Evolutionary conservation across 345 rosid genomes (phyloP).

Genomic region (Acer saccharum): DNA sequence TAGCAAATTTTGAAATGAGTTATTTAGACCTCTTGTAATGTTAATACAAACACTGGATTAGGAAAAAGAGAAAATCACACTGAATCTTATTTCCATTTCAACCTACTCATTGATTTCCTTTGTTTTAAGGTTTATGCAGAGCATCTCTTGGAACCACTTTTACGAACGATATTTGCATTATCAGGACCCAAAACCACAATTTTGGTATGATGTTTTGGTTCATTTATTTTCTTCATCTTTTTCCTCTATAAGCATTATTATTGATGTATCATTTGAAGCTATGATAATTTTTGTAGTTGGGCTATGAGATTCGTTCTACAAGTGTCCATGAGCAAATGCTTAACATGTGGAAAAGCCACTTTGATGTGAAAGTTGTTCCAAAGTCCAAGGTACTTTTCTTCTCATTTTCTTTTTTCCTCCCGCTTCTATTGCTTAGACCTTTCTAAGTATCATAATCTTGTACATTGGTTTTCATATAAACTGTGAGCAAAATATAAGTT

Average conservation of each 20-base stretch:
- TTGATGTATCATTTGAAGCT: slow-evolving; percentile 3
- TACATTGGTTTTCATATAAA: neutral
- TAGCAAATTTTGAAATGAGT: too few species aligned
- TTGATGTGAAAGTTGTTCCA: slow-evolving; percentile 76
- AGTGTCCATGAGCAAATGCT: slow-evolving; percentile 87
- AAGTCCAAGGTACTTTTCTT: slow-evolving; percentile 56
- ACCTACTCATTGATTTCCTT: slow-evolving; percentile 25
- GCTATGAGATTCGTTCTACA: slow-evolving; percentile 90
- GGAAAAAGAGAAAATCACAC: neutral
- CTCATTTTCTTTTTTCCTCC: neutral
- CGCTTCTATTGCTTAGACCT: neutral
- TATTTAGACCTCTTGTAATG: too few species aligned
- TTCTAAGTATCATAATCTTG: neutral
- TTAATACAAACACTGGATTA: neutral
- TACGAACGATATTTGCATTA: slow-evolving; percentile 66
- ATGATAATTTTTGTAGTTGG: slow-evolving; percentile 53
- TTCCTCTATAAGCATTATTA: neutral
- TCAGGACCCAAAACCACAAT: slow-evolving; percentile 86
- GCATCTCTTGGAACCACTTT: slow-evolving; percentile 84
- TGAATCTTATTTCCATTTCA: neutral
- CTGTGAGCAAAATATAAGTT: neutral
- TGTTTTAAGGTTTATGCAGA: slow-evolving; percentile 78
- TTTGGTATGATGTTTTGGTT: slow-evolving; percentile 43
- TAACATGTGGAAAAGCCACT: slow-evolving; percentile 70
- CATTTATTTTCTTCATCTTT: neutral